These are phyloP conservation scores for Simmondsia chinensis DNA, from an alignment of 148 eudicot species.

Conservation along the genomic window DNA sequence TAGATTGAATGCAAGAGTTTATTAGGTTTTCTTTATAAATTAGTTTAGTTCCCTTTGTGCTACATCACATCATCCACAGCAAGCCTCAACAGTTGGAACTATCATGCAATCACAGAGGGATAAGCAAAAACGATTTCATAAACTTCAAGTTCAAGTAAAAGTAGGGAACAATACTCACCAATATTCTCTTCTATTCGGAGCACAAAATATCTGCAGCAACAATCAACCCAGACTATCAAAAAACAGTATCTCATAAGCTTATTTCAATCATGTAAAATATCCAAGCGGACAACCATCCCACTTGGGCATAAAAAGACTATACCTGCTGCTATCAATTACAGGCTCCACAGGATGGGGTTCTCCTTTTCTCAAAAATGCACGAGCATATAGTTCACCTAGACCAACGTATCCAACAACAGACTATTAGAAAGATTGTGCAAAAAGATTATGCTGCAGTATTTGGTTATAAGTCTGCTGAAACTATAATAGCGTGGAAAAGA, in stretches of 20 bases:
- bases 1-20: no score
- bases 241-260: not conserved
- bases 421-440: not conserved
- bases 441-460: no score
- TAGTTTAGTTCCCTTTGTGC: no score
- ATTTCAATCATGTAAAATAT: not conserved
- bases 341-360: slow-evolving; percentile 97
- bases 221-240: not conserved
- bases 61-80: no score
- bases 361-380: slow-evolving; percentile 84
- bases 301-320: not conserved
- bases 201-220: slow-evolving; percentile 86
- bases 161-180: slow-evolving; percentile 33
- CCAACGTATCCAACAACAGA: slow-evolving; percentile 1
- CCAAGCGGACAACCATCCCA: not conserved
- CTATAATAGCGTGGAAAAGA: not conserved
- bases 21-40: no score
- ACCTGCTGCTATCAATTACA: slow-evolving; percentile 99
- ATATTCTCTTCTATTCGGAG: slow-evolving; percentile 90
- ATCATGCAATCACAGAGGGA: not conserved
- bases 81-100: no score
- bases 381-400: slow-evolving; percentile 89
- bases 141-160: not conserved
- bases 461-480: no score
- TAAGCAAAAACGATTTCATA: not conserved